Evolutionary conservation across 352 stramenopile species (phyloP).

Genomic region (Lagenidium giganteum): DNA sequence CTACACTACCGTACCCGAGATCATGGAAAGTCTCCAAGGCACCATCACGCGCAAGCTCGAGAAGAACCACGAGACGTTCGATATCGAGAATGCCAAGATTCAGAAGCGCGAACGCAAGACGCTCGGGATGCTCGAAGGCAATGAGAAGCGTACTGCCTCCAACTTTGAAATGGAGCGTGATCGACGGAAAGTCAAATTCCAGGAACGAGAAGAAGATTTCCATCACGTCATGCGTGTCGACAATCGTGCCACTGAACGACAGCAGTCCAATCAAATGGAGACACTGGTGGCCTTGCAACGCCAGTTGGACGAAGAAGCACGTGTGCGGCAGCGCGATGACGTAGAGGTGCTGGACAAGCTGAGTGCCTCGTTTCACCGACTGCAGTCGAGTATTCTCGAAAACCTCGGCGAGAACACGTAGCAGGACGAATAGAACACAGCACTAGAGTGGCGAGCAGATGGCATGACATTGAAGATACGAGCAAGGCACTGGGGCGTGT

Average conservation of each 20-base stretch:
- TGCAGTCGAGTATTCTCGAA: constrained; percentile 79
- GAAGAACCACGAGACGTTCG: constrained; percentile 89
- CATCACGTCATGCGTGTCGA: constrained; percentile 66
- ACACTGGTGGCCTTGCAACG: constrained; percentile 40
- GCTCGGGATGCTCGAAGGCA: constrained; percentile 48
- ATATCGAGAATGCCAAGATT: constrained; percentile 92
- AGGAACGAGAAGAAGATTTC: constrained; percentile 53
- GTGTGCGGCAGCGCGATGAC: constrained; percentile 61
- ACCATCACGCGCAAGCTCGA: constrained; percentile 84
- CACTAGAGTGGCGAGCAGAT: too few species aligned
- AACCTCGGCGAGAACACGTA: constrained; percentile 57
- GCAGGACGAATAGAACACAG: constrained; percentile 2
- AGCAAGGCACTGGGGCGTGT: constrained; percentile 3
- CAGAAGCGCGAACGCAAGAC: constrained; percentile 89
- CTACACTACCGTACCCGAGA: constrained; percentile 79
- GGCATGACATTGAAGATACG: too few species aligned
- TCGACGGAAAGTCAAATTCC: constrained; percentile 48
- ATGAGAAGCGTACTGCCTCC: constrained; percentile 48
- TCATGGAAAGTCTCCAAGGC: constrained; percentile 86
- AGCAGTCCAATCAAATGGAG: constrained; percentile 41
- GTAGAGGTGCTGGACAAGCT: constrained; percentile 80
- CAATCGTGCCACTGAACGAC: constrained; percentile 44
- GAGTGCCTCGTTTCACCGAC: constrained; percentile 57
- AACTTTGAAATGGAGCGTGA: constrained; percentile 71
- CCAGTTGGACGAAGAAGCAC: constrained; percentile 46